A percentile compares a stretch with the other conserved stretches of the same genome.
phyloP scores from a whole-genome alignment of 257 asterid species.

The Nicotiana paniculata region DNA sequence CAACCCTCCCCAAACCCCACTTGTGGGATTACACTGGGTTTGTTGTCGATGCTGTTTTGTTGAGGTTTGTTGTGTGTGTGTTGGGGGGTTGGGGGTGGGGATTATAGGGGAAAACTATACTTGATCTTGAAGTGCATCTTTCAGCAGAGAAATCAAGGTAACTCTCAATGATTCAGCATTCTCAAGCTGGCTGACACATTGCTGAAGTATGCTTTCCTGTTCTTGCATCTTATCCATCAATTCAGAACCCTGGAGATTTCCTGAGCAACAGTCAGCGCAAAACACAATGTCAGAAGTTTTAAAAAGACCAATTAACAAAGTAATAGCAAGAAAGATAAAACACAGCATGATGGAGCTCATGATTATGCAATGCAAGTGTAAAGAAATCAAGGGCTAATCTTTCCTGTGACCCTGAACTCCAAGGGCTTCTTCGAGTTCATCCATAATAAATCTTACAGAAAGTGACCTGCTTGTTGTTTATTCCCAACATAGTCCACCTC shows the following conservation, averaged over 20 bases:
- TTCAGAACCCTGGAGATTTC: constrained; percentile 50
- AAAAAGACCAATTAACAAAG: neutral
- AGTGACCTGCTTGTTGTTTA: neutral
- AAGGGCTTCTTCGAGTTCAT: neutral
- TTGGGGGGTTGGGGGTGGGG: neutral
- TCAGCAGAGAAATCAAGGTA: constrained; percentile 64
- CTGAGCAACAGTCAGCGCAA: constrained; percentile 29
- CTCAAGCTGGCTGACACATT: constrained; percentile 64
- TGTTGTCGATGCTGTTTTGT: neutral
- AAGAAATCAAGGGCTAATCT: neutral
- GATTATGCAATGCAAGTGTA: neutral
- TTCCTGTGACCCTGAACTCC: neutral
- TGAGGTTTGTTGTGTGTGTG: too few relatives aligned
- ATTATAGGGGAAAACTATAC: constrained; percentile 26
- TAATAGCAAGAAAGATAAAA: neutral
- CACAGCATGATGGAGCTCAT: neutral
- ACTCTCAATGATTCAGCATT: constrained; percentile 60
- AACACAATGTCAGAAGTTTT: constrained; percentile 9
- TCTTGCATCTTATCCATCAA: constrained; percentile 55
- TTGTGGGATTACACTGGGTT: too few relatives aligned
- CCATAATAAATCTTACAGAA: neutral
- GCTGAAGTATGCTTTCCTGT: constrained; percentile 57
- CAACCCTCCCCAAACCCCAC: too few relatives aligned
- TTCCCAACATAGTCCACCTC: neutral
- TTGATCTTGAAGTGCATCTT: constrained; percentile 80